Base-by-base conservation (phyloP, 192 early-diverging fungal species). In the Hyaloraphidium curvatum region DNA sequence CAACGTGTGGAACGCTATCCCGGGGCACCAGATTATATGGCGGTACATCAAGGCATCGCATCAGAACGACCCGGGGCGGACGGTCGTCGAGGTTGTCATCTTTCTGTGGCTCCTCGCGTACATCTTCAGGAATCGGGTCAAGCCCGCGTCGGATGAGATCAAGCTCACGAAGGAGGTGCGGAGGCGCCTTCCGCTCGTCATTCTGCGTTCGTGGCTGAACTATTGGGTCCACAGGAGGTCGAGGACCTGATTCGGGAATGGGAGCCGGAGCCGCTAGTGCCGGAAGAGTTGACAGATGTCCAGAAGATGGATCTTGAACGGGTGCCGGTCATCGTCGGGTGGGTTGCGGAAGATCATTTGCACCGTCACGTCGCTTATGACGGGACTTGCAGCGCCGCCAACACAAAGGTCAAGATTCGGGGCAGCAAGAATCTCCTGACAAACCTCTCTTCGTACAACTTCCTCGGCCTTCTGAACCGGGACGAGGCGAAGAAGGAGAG, bases 191-290 rank as follows among this genome's bases (percentile, higher is more conserved):
- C n/a, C n/a, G n/a, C n/a, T n/a, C n/a, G n/a, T n/a, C n/a, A n/a
- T n/a, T n/a, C n/a, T n/a, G n/a, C n/a, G n/a, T n/a, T n/a, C n/a
- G n/a, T n/a, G n/a, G n/a, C n/a, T n/a, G n/a, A 19, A 29, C 29
- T 55, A 2, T 30, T 2, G 9, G 33, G 2, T 3, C 13, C 31
- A 16, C 67, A 87, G 88, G 93, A 97, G 65, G 74, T 97, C 28
- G 83, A 94, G 65, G 91, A 97, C 56, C 75, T 94, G 13, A 77
- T 86, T 22, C 81, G 88, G 30, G 91, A 94, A 53, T 97, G 93
- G 93, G 80, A 79, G 55, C 91, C 93, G 2, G 93, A 97, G 67
- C 81, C 89, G 16, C 71, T 97, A n/a, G 84, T 88, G 16, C 77
- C 85, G 19, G 66, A 70, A n/a, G n/a, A n/a, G 3, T 61, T 90